Base-by-base conservation (phyloP, 768 basidiomycete species). In the Boletus vinaceobasis region DNA sequence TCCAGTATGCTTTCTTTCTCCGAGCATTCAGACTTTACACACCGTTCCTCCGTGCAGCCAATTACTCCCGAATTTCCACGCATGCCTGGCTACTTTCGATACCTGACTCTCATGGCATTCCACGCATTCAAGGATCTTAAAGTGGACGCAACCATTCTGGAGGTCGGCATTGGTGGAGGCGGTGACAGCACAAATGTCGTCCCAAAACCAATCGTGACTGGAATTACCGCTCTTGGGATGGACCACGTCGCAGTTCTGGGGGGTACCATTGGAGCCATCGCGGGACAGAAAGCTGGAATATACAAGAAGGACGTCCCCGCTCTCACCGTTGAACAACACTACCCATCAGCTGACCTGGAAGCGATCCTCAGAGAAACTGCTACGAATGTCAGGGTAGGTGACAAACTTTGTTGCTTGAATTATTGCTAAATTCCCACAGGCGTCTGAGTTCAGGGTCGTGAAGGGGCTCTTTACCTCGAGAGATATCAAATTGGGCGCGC, bases 111-210 rank as follows among this genome's bases (percentile, higher is more conserved):
- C 7, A 76, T 98, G 69, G 94, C 94, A 3, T 97, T 84, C 69
- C 95, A 98, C 62, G 80, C 87, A 4, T 98, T 99, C 74, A 73
- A 91, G 49, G 80, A 84, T 39, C 74, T 88, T 29, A 84, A 87
- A 68, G 84, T 98, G 6, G 85, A 95, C 60, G 93, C 92, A 4
- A 93, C 95, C 1, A 82, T 99, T 50, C 78, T 99, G 23, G 97
- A 99, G 77, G 97, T 98, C 36, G 97, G 97, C 9, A 87, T 99
- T 19, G 97, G 97, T 21, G 97, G 97, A 10, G 79, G 81, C 21
- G 91, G 91, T 65, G 97, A 99, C 67, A 93, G 93, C 62, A 99
- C 97, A 27, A 99, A 99, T 61, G 84, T 96, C 57, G 92, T 98
- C 11, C 94, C 93, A 0, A 81, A 80, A 53, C 97, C 97, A 0